These are phyloP conservation scores for Linnemannia exigua DNA, from an alignment of 192 early-diverging fungal genomes.

Conservation along the genomic window DNA sequence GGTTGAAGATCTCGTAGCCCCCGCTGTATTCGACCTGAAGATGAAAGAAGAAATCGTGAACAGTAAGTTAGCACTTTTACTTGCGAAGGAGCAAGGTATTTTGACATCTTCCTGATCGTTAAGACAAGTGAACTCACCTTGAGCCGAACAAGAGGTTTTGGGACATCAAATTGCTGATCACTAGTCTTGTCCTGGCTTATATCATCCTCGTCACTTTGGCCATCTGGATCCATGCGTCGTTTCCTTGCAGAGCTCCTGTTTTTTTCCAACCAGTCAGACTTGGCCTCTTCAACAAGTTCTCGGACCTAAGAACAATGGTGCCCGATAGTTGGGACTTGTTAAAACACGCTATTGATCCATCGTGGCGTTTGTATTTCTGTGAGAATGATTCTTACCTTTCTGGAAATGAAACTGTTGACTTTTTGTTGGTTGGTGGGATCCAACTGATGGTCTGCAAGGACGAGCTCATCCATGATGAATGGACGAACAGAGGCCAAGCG, in stretches of 20 bases:
- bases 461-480: slow-evolving; percentile 83
- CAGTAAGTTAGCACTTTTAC: neutral
- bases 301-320: slow-evolving; percentile 54
- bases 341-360: neutral
- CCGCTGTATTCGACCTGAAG: slow-evolving; percentile 86
- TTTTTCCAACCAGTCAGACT: slow-evolving; percentile 67
- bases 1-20: slow-evolving; percentile 87
- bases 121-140: slow-evolving; percentile 35
- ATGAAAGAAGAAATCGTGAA: too few relatives aligned
- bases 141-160: slow-evolving; percentile 83
- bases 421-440: slow-evolving; percentile 66
- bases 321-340: neutral
- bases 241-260: slow-evolving; percentile 44
- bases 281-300: slow-evolving; percentile 76
- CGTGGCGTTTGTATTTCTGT: too few relatives aligned
- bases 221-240: slow-evolving; percentile 54
- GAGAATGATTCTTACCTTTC: slow-evolving; percentile 58
- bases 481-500: slow-evolving; percentile 87
- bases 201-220: slow-evolving; percentile 35
- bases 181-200: slow-evolving; percentile 1
- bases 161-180: neutral
- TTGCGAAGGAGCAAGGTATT: neutral
- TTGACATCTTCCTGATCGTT: neutral
- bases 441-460: slow-evolving; percentile 65
- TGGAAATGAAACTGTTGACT: slow-evolving; percentile 67